Evolutionary conservation across 768 basidiomycete genomes (phyloP), one percentile per base, ranked within the genome.

Genomic region (Rhizopogon vulgaris): DNA sequence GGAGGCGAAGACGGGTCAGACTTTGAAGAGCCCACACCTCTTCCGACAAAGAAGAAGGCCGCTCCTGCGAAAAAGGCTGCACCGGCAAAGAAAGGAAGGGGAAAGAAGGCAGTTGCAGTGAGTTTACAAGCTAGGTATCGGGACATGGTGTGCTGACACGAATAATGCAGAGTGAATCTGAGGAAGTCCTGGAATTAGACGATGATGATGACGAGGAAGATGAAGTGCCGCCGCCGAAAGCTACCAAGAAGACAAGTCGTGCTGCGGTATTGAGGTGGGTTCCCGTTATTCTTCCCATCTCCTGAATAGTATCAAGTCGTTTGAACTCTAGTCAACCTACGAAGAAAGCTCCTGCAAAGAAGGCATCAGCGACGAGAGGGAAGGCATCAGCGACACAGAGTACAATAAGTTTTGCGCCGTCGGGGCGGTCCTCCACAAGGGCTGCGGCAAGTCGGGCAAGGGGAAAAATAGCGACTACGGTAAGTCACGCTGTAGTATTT

Each of bases 361-460:
- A 73, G 61, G 54, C 71, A 8, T 58, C 73, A 47, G 53, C 74
- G 38, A 32, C 71, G 43, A 61, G 57, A 48, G 42, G 69, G 7
- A 80, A 61, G 46, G 32, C 6, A 6, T 34, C 45, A 25, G 41
- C 67, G 4, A 63, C 75, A 51, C 85, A 87, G 63, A 53, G 75
- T 1, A 84, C 81, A 39, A 65, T 90, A 49, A 78, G 69, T 34
- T 90, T 90, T 55, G 78, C 82, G 0, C 82, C 87, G 9, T 73
- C 76, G 28, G 78, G 78, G 6, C 71, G 83, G 7, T 65, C 59
- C 32, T 77, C 82, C 14, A 80, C 82, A 1, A 69, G 88, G 48
- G 77, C 85, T 0, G 88, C 89, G 12, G 88, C 89, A 6, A 74
- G 81, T 15, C 82, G 73, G 59, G 85, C 89, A 9, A 79, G 74